Conservation (phyloP, 768 basidiomycete species). For the Pleurotus tuoliensis region DNA sequence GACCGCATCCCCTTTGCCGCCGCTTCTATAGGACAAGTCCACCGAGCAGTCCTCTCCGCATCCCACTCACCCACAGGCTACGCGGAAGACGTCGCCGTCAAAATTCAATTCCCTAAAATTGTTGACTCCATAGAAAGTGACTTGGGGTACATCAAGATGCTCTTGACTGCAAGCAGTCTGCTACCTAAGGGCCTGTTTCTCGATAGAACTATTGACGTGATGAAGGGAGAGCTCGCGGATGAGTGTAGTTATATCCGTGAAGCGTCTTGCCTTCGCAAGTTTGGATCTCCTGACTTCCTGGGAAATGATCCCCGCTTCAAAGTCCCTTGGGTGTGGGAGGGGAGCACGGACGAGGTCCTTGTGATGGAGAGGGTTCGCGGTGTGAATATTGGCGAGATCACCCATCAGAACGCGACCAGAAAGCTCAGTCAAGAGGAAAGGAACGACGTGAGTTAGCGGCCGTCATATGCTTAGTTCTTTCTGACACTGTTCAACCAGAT, state of each 20-base stretch:
- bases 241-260: slow-evolving; percentile 92
- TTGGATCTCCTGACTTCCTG: slow-evolving; percentile 45
- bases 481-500: slow-evolving; percentile 49
- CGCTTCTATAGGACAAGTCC: slow-evolving; percentile 97
- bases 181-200: slow-evolving; percentile 89
- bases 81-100: slow-evolving; percentile 67
- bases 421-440: slow-evolving; percentile 61
- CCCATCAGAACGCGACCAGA: slow-evolving; percentile 27
- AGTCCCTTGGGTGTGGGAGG: slow-evolving; percentile 83
- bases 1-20: slow-evolving; percentile 88
- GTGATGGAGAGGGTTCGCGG: slow-evolving; percentile 89
- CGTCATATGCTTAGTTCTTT: not conserved
- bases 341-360: slow-evolving; percentile 77
- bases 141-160: slow-evolving; percentile 75
- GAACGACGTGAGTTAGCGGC: slow-evolving; percentile 55
- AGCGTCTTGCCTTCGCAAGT: slow-evolving; percentile 63
- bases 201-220: slow-evolving; percentile 82
- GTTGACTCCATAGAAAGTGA: slow-evolving; percentile 84
- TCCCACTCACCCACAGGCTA: slow-evolving; percentile 32
- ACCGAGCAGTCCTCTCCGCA: slow-evolving; percentile 47
- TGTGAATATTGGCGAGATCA: slow-evolving; percentile 68
- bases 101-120: slow-evolving; percentile 95
- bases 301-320: slow-evolving; percentile 67
- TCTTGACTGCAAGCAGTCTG: slow-evolving; percentile 76
- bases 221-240: slow-evolving; percentile 86